Base-by-base conservation (phyloP, 2,329 filamentous ascomycete genomes). In the Cladophialophora exuberans region DNA sequence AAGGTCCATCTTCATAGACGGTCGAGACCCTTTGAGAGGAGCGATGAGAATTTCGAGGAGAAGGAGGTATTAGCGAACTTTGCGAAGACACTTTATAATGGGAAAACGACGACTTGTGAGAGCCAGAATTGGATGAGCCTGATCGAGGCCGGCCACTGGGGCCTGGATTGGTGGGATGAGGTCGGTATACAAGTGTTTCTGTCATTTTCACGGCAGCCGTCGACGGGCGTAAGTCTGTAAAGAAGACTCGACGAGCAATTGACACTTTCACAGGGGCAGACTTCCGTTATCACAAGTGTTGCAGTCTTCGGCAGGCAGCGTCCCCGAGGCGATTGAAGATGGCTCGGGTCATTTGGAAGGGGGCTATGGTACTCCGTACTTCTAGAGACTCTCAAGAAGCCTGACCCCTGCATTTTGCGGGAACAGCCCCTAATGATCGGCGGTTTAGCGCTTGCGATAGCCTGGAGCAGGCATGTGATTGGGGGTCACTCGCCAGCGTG, bases 61-160 rank as follows among this genome's bases (percentile, higher is more conserved):
- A 79, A 72, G 62, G 78, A 73, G 54, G 79, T 71, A 58, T 72
- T 74, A 59, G 82, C 79, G 57, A 88, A 68, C 35, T 83, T 80
- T 64, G 86, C 79, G 72, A 88, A 76, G 66, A 87, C 77, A 57
- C 81, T 59, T 63, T 63, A 35, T 61, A 55, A 38, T 62, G 58
- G 18, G 58, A 62, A n/a, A 67, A 67, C 28, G 67, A 66, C 23
- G 72, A 65, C 36, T 66, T 58, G 47, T 62, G 56, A 9, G 80
- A 76, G 26, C 83, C 79, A 15, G 76, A 73, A 65, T 86, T 83
- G 36, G 84, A 87, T 22, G 84, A 59, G 30, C 41, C 53, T 22
- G 59, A 61, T 31, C 48, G 30, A 22, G 56, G 59, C 20, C 55
- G 31, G 48, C 51, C 59, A 38, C 52, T 25, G 41, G 50, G 54